These are phyloP conservation scores for Neonectria hederae DNA, from an alignment of 2,329 filamentous ascomycete genomes.

Conservation along the genomic window DNA sequence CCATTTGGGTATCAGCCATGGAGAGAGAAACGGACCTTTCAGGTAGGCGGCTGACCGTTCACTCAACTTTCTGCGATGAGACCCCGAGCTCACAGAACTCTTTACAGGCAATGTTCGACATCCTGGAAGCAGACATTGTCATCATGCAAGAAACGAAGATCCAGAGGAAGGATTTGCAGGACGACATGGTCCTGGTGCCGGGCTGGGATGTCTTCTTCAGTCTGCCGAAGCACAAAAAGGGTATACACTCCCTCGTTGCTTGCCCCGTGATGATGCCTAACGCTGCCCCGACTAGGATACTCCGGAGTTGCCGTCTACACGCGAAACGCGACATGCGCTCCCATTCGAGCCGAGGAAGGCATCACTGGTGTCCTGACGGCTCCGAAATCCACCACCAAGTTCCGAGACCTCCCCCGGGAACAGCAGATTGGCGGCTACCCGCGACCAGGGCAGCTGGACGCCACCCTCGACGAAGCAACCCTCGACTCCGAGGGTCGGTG, in stretches of 20 bases:
- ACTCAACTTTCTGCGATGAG: not conserved
- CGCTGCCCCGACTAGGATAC: slow-evolving; percentile 73
- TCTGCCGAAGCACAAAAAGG: slow-evolving; percentile 92
- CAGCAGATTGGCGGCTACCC: slow-evolving; percentile 93
- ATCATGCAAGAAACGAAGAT: slow-evolving; percentile 98
- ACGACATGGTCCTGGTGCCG: slow-evolving; percentile 94
- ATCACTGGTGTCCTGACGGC: slow-evolving; percentile 82
- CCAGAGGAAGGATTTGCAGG: slow-evolving; percentile 86
- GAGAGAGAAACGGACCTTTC: slow-evolving; percentile 75
- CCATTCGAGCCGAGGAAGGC: slow-evolving; percentile 93
- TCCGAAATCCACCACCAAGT: slow-evolving; percentile 75
- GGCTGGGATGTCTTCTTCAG: slow-evolving; percentile 99
- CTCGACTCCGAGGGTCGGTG: slow-evolving; percentile 94
- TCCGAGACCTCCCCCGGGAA: slow-evolving; percentile 76
- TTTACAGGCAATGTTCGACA: slow-evolving; percentile 87
- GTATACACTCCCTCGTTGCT: slow-evolving; percentile 53
- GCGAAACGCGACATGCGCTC: slow-evolving; percentile 83
- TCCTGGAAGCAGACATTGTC: slow-evolving; percentile 89
- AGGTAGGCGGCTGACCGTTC: slow-evolving; percentile 55
- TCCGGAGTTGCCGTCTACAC: slow-evolving; percentile 97
- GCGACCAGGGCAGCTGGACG: slow-evolving; percentile 70
- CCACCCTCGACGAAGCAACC: slow-evolving; percentile 71
- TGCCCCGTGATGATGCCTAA: not conserved
- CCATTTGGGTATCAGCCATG: slow-evolving; percentile 88
- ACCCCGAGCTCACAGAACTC: not conserved